Evolutionary conservation across 2,329 filamentous ascomycete species (phyloP).

Genomic region (Fusarium liriodendri): DNA sequence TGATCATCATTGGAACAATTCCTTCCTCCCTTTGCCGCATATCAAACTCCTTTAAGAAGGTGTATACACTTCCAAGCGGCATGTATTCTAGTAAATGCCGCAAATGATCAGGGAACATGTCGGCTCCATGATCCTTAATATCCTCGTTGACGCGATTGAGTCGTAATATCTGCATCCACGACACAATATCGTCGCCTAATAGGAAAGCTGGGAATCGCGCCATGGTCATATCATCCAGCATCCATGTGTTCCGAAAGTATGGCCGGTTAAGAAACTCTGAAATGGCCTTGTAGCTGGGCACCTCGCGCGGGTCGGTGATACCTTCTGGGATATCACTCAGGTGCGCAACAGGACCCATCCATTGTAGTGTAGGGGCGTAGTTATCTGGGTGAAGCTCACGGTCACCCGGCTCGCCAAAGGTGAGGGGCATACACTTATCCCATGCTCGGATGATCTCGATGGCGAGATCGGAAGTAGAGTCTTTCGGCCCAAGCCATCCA

Average conservation of each 20-base stretch:
- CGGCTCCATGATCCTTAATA: constrained; percentile 36
- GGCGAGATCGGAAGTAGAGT: constrained; percentile 36
- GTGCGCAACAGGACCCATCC: constrained; percentile 40
- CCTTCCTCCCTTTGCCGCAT: constrained; percentile 28
- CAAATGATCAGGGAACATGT: constrained; percentile 36
- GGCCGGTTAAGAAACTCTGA: constrained; percentile 34
- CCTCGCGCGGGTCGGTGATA: constrained; percentile 34
- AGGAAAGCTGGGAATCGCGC: constrained; percentile 37
- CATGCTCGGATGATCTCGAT: constrained; percentile 37
- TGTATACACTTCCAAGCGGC: constrained; percentile 37
- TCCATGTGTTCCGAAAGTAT: constrained; percentile 40
- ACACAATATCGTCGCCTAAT: constrained; percentile 37
- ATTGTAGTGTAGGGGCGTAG: constrained; percentile 36
- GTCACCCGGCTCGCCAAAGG: constrained; percentile 37
- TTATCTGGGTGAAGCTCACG: constrained; percentile 34
- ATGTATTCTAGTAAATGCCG: constrained; percentile 34
- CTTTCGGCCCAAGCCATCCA: constrained; percentile 35
- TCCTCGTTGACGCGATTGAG: constrained; percentile 41
- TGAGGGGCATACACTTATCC: constrained; percentile 37
- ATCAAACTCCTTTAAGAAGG: constrained; percentile 39
- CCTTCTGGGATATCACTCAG: constrained; percentile 38
- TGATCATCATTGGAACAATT: neutral
- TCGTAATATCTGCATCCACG: constrained; percentile 40
- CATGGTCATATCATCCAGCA: constrained; percentile 38
- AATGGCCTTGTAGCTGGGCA: constrained; percentile 39